phyloP scores from a whole-genome alignment of 768 basidiomycete species.

The Lactarius hatsudake region DNA sequence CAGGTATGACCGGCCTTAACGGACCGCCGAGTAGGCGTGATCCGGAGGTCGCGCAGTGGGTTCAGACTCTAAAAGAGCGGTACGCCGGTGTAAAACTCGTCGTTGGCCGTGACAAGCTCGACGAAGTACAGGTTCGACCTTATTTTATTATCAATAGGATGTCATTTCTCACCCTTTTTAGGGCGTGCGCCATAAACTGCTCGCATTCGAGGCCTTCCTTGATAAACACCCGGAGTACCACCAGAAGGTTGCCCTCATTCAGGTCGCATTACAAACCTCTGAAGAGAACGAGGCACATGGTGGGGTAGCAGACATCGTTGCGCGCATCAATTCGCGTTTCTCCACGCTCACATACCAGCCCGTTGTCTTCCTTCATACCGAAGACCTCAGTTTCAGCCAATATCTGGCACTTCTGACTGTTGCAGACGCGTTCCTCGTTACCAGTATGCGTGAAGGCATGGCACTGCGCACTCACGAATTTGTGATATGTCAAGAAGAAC shows the following conservation, averaged over 20 bases:
- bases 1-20: constrained; percentile 8
- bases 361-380: constrained; percentile 80
- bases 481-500: constrained; percentile 78
- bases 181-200: constrained; percentile 80
- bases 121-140: constrained; percentile 53
- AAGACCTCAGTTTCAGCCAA: constrained; percentile 81
- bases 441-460: constrained; percentile 86
- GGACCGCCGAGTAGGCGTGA: constrained; percentile 47
- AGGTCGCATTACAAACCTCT: constrained; percentile 82
- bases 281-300: constrained; percentile 72
- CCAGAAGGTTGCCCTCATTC: constrained; percentile 80
- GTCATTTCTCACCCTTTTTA: constrained; percentile 25
- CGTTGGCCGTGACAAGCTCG: constrained; percentile 86
- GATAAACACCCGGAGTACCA: constrained; percentile 77
- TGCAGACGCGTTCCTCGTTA: constrained; percentile 83
- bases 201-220: constrained; percentile 80
- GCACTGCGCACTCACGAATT: constrained; percentile 78
- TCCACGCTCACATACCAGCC: constrained; percentile 86
- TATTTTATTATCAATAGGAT: constrained; percentile 38
- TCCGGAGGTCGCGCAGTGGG: constrained; percentile 81
- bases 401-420: constrained; percentile 79
- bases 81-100: constrained; percentile 85
- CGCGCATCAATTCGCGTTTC: constrained; percentile 79
- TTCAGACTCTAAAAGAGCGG: constrained; percentile 70
- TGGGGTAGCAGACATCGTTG: constrained; percentile 69